A percentile compares a stretch with the other conserved stretches of the same genome.
phyloP scores from a whole-genome alignment of 345 rosid species.

The Raphanus sativus region DNA sequence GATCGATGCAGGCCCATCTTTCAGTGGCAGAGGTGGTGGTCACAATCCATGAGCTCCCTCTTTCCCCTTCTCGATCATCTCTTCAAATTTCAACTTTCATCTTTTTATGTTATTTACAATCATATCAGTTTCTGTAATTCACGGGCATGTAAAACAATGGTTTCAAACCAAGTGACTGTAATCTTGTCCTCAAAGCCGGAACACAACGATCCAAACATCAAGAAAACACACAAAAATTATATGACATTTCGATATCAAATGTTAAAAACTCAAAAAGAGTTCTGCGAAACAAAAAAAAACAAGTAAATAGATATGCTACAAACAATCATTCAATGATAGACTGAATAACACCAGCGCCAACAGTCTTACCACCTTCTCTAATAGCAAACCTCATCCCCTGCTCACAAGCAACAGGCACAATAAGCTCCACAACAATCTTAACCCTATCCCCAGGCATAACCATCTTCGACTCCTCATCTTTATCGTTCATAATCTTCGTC shows the following conservation, averaged over 20 bases:
- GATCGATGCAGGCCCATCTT: constrained; percentile 26
- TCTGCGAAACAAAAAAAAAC: not conserved
- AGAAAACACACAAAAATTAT: not conserved
- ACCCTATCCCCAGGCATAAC: not conserved
- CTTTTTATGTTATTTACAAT: not conserved
- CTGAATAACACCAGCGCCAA: not conserved
- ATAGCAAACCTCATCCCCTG: not conserved
- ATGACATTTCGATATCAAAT: not conserved
- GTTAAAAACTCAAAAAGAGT: not conserved
- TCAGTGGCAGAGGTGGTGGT: constrained; percentile 18
- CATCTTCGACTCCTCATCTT: not conserved
- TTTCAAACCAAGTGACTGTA: not conserved
- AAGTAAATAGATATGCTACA: not conserved
- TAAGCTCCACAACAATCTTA: not conserved
- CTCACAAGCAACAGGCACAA: not conserved
- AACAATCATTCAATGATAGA: not conserved
- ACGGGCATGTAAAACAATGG: not conserved
- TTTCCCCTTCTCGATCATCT: not conserved
- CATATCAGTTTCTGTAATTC: not conserved
- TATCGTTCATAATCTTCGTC: not conserved
- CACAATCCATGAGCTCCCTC: constrained; percentile 10
- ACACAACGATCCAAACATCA: not conserved
- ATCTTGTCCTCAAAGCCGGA: not conserved
- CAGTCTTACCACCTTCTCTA: not conserved
- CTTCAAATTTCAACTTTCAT: not conserved